phyloP scores from a whole-genome alignment of 129 eudicot genomes.

The Centaurea solstitialis region DNA sequence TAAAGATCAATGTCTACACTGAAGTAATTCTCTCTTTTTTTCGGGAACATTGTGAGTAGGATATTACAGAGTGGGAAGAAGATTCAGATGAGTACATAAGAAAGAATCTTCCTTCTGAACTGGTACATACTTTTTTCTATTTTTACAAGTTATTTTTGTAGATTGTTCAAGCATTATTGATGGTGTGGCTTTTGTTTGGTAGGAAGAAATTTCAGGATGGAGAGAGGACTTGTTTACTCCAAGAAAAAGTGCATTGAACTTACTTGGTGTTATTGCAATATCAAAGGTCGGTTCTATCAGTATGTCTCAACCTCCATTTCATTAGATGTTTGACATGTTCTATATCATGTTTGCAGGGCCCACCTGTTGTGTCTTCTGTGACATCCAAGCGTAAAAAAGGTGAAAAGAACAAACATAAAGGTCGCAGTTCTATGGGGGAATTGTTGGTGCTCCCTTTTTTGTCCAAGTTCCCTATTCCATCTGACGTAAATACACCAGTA shows the following conservation, averaged over 20 bases:
- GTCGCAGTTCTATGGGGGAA: constrained; percentile 77
- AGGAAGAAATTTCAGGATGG: constrained; percentile 82
- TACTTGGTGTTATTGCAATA: constrained; percentile 76
- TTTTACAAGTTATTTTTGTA: background rate
- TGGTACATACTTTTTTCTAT: constrained; percentile 35
- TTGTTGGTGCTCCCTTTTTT: constrained; percentile 74
- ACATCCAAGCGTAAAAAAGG: constrained; percentile 81
- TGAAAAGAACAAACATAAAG: constrained; percentile 69
- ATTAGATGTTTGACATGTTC: constrained; percentile 11
- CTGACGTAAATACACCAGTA: constrained; percentile 38
- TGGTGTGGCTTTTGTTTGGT: constrained; percentile 26
- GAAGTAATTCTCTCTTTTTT: constrained; percentile 1
- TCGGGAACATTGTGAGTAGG: constrained; percentile 42
- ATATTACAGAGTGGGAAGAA: constrained; percentile 82
- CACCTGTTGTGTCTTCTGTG: constrained; percentile 48
- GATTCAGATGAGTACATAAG: constrained; percentile 75
- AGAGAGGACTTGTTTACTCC: constrained; percentile 81
- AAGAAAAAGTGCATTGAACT: constrained; percentile 70
- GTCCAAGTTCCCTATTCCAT: constrained; percentile 65
- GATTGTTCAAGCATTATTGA: background rate
- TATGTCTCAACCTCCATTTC: background rate
- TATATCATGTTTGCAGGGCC: constrained; percentile 55
- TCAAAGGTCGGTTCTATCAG: constrained; percentile 53
- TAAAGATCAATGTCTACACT: constrained; percentile 1
- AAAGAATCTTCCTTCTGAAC: constrained; percentile 74